These are phyloP conservation scores for Phytophthora hybrid DNA, from an alignment of 352 stramenopile species.

Conservation along the genomic window DNA sequence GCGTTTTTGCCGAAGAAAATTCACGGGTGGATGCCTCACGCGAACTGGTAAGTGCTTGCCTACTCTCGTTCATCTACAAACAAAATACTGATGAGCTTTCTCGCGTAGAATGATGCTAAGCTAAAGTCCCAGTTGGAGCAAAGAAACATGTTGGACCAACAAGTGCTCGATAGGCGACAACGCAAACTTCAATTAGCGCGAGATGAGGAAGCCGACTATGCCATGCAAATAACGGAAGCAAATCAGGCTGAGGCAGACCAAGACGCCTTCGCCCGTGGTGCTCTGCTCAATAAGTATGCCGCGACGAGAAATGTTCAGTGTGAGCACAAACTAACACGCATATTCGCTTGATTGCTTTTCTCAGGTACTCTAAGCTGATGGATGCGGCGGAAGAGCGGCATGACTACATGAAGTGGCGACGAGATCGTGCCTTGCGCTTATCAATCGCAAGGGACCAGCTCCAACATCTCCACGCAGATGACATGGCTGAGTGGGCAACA, in stretches of 20 bases:
- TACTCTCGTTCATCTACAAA: neutral
- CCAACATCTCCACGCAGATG: constrained; percentile 31
- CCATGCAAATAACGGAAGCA: constrained; percentile 13
- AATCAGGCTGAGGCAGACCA: constrained; percentile 12
- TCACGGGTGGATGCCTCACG: constrained; percentile 1
- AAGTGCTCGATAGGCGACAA: constrained; percentile 38
- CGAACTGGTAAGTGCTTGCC: constrained; percentile 22
- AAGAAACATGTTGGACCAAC: constrained; percentile 34
- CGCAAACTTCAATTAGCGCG: constrained; percentile 15
- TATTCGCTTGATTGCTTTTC: neutral
- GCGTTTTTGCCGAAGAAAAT: neutral
- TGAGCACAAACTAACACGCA: neutral
- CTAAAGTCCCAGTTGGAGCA: constrained; percentile 33
- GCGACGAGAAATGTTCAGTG: neutral
- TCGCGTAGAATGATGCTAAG: constrained; percentile 28
- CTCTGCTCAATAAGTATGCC: constrained; percentile 37
- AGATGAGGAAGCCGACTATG: constrained; percentile 12
- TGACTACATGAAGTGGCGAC: constrained; percentile 68
- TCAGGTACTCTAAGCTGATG: constrained; percentile 53
- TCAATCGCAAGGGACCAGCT: constrained; percentile 47
- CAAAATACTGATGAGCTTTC: neutral
- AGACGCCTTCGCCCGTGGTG: constrained; percentile 19
- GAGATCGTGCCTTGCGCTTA: constrained; percentile 55
- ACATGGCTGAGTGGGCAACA: constrained; percentile 42
- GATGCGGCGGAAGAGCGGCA: constrained; percentile 47